Conservation (phyloP, 1,284 basidiomycete genomes). For the Sphaerobolus stellatus region DNA sequence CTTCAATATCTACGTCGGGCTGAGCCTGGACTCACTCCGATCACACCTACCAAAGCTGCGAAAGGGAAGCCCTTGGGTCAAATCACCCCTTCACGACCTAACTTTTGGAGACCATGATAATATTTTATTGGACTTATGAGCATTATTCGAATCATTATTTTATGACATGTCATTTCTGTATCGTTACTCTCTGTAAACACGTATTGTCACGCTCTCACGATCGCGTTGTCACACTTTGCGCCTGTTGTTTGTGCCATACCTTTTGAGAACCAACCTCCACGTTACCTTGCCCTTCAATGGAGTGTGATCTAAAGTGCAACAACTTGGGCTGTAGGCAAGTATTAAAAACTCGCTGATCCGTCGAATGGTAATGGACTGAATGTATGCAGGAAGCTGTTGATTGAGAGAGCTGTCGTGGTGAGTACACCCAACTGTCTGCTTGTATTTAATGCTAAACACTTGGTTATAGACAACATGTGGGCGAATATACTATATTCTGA, state of each 20-base stretch:
- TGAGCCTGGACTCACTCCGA: slow-evolving; percentile 25
- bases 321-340: slow-evolving; percentile 15
- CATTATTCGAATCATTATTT: background rate
- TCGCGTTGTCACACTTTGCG: too few species aligned
- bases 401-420: slow-evolving; percentile 80
- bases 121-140: background rate
- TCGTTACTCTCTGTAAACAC: background rate
- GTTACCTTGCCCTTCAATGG: slow-evolving; percentile 32
- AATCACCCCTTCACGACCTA: slow-evolving; percentile 6
- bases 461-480: slow-evolving; percentile 34
- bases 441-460: background rate
- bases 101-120: slow-evolving; percentile 9
- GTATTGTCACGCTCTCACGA: background rate
- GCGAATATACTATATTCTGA: slow-evolving; percentile 13
- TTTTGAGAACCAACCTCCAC: too few species aligned
- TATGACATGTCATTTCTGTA: background rate
- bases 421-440: slow-evolving; percentile 28
- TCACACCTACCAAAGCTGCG: slow-evolving; percentile 2
- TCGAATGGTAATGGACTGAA: slow-evolving; percentile 35
- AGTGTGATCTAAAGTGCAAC: slow-evolving; percentile 67
- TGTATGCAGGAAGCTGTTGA: slow-evolving; percentile 61
- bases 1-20: slow-evolving; percentile 59
- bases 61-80: background rate
- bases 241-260: too few species aligned
- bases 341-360: background rate